These are phyloP conservation scores for Solanum corneliomulleri DNA, from an alignment of 257 asterid genomes.

Conservation along the genomic window DNA sequence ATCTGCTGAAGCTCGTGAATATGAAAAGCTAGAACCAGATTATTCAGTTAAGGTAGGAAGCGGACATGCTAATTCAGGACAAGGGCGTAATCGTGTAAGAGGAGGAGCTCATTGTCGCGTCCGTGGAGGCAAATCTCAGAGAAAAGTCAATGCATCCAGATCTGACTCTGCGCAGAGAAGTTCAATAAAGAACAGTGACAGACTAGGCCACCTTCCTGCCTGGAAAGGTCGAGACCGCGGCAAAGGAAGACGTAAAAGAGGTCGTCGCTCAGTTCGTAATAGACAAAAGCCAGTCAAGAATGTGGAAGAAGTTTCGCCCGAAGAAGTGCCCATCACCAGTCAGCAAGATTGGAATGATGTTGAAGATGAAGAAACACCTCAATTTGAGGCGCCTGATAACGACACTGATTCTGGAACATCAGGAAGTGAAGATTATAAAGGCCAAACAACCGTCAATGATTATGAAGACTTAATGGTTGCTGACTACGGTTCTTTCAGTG, in stretches of 20 bases:
- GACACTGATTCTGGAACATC: slow-evolving; percentile 46
- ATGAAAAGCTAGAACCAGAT: slow-evolving; percentile 21
- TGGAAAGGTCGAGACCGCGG: slow-evolving; percentile 42
- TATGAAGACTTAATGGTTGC: slow-evolving; percentile 21
- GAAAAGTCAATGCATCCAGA: slow-evolving; percentile 13
- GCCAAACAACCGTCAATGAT: slow-evolving; percentile 26
- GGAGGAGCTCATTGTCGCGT: slow-evolving; percentile 40
- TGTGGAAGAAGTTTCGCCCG: background rate
- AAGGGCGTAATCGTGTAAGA: slow-evolving; percentile 49
- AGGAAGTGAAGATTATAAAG: slow-evolving; percentile 25
- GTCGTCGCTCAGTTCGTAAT: slow-evolving; percentile 29
- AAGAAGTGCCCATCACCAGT: slow-evolving; percentile 8
- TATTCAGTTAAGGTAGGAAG: slow-evolving; percentile 14
- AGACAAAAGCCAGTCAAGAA: slow-evolving; percentile 26
- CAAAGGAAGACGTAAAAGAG: slow-evolving; percentile 35
- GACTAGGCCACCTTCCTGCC: slow-evolving; percentile 21
- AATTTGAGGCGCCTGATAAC: slow-evolving; percentile 23
- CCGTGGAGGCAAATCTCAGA: slow-evolving; percentile 36
- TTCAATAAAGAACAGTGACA: slow-evolving; percentile 6
- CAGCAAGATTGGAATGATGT: slow-evolving; percentile 24
- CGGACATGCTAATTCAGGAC: slow-evolving; percentile 18
- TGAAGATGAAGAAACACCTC: slow-evolving; percentile 15
- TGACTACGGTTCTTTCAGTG: slow-evolving; percentile 9
- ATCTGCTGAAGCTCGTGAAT: slow-evolving; percentile 7
- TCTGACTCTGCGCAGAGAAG: slow-evolving; percentile 11